A percentile compares a stretch with the other conserved stretches of the same genome.
Evolutionary conservation across 2,329 filamentous ascomycete species (phyloP).

Genomic region (Zymoseptoria brevis): DNA sequence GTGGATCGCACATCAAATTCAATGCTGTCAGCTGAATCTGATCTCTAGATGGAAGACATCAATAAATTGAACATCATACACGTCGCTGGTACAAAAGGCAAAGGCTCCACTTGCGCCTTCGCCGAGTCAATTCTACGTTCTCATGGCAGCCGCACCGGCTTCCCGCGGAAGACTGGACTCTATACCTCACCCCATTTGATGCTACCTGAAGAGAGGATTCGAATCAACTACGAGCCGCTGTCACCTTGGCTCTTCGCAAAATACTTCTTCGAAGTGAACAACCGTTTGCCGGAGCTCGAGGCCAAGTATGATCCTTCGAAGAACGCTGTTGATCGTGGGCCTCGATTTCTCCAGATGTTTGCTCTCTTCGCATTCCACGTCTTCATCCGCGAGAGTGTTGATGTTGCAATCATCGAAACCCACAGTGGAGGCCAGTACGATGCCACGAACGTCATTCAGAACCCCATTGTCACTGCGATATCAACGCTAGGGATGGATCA

Average conservation of each 20-base stretch:
- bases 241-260: conserved; percentile 58
- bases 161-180: conserved; percentile 50
- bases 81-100: conserved; percentile 88
- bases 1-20: background rate
- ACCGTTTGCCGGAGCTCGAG: conserved; percentile 39
- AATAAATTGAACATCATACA: conserved; percentile 51
- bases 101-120: conserved; percentile 79
- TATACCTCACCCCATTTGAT: conserved; percentile 82
- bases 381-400: conserved; percentile 68
- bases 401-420: conserved; percentile 75
- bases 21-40: background rate
- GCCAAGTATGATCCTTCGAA: conserved; percentile 48
- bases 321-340: conserved; percentile 46
- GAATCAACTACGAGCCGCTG: conserved; percentile 64
- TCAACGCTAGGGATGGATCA: conserved; percentile 82
- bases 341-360: conserved; percentile 71
- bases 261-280: conserved; percentile 81
- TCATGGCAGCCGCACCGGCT: conserved; percentile 42
- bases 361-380: conserved; percentile 79
- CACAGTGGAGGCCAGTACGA: conserved; percentile 91
- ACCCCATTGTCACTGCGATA: conserved; percentile 63
- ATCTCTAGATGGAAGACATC: conserved; percentile 12
- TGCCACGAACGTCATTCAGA: conserved; percentile 72
- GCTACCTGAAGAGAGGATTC: conserved; percentile 72
- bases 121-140: conserved; percentile 60